phyloP scores from a whole-genome alignment of 169 alveolate genomes.

The Eimeria sp. region DNA sequence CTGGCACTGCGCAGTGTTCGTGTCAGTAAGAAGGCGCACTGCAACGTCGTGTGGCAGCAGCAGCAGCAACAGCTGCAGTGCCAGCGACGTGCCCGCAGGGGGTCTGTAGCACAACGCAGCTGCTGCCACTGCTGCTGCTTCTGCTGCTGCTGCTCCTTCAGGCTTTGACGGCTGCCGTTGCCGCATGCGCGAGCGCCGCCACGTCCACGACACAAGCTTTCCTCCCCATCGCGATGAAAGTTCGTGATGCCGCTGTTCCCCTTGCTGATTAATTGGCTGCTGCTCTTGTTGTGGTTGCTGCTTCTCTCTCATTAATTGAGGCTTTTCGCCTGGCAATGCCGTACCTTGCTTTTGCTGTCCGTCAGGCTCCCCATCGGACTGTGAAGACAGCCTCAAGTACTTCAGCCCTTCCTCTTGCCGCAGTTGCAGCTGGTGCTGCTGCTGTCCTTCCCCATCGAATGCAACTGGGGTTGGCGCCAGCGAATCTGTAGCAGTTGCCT shows the following conservation, averaged over 20 bases:
- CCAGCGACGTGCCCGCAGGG: conserved; percentile 35
- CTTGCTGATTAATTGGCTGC: not conserved
- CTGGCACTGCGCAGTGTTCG: conserved; percentile 9
- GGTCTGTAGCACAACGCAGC: conserved; percentile 61
- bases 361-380: not conserved
- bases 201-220: conserved; percentile 33
- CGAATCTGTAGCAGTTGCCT: not conserved
- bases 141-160: conserved; percentile 38
- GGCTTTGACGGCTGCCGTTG: conserved; percentile 16
- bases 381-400: not conserved
- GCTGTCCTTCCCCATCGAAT: not conserved
- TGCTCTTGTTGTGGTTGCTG: not conserved
- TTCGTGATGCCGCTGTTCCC: not conserved
- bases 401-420: conserved; percentile 13
- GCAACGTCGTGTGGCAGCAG: conserved; percentile 40
- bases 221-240: conserved; percentile 35
- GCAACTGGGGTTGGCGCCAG: not conserved
- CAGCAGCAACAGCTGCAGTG: conserved; percentile 49
- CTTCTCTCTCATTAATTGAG: not conserved
- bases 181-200: conserved; percentile 67
- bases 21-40: conserved; percentile 20
- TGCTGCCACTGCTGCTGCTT: conserved; percentile 19
- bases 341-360: not conserved
- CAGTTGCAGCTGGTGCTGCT: conserved; percentile 14
- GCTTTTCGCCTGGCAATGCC: not conserved